Evolutionary conservation across 352 stramenopile genomes (phyloP).

Genomic region (Phytophthora vignae): DNA sequence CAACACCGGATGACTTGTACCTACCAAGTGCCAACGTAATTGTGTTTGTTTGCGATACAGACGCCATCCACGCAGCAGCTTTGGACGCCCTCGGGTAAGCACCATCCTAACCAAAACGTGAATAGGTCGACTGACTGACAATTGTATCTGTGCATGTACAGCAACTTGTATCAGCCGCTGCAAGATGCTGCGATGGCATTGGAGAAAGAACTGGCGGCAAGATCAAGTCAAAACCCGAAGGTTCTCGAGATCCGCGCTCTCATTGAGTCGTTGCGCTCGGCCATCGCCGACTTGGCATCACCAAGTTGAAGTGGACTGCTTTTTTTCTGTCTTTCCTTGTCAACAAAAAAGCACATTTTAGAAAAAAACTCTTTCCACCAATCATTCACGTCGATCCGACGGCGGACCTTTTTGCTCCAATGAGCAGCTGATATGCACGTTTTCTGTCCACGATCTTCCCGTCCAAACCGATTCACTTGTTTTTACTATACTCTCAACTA

Average conservation of each 20-base stretch:
- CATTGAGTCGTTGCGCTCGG: constrained; percentile 43
- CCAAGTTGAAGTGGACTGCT: constrained; percentile 12
- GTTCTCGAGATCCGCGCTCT: constrained; percentile 53
- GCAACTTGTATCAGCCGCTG: not conserved
- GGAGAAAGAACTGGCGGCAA: not conserved
- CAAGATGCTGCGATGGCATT: not conserved
- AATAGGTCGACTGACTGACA: no score
- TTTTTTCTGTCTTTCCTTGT: not conserved
- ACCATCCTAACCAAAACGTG: not conserved
- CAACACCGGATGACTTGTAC: not conserved
- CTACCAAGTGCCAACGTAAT: not conserved
- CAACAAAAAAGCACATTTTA: constrained; percentile 4
- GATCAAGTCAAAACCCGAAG: constrained; percentile 30
- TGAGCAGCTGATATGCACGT: not conserved
- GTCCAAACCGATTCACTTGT: constrained; percentile 22
- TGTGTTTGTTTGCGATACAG: not conserved
- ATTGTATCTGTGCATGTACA: not conserved
- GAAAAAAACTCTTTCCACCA: not conserved
- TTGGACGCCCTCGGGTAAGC: constrained; percentile 7
- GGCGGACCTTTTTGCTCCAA: constrained; percentile 28
- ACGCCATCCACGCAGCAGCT: not conserved
- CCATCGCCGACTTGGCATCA: constrained; percentile 2
- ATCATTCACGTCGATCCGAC: constrained; percentile 12
- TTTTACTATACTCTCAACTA: no score
- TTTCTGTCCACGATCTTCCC: constrained; percentile 21